A percentile compares a stretch with the other conserved stretches of the same genome.
These are phyloP conservation scores for Coemansia pectinata DNA, from an alignment of 192 early-diverging fungal species.

Conservation along the genomic window DNA sequence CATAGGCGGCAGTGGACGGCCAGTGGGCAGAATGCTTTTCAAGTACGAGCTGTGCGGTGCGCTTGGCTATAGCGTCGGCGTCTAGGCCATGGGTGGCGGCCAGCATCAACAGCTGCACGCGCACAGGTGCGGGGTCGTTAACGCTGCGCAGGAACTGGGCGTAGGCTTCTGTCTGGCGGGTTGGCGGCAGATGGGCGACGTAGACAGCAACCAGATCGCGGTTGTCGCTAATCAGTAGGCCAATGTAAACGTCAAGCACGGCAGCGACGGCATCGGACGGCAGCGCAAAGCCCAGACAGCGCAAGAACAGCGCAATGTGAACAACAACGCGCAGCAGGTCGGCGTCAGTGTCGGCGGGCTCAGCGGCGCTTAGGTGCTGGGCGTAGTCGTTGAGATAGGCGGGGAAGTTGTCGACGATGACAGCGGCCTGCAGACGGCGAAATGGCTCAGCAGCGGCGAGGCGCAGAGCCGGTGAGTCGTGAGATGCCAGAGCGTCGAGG, in stretches of 20 bases:
- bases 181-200: constrained; percentile 49
- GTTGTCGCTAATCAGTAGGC: constrained; percentile 28
- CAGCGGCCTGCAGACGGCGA: constrained; percentile 31
- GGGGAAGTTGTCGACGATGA: constrained; percentile 21
- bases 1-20: not conserved
- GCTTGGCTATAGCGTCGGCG: constrained; percentile 33
- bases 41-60: constrained; percentile 42
- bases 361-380: not conserved
- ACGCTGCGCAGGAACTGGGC: constrained; percentile 56
- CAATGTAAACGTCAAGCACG: constrained; percentile 60
- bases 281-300: constrained; percentile 53
- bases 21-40: not conserved
- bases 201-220: constrained; percentile 59
- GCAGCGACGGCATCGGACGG: constrained; percentile 51
- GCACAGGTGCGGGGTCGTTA: constrained; percentile 21
- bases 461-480: constrained; percentile 27
- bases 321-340: constrained; percentile 69
- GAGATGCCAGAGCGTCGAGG: constrained; percentile 17
- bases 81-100: constrained; percentile 54
- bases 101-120: constrained; percentile 48
- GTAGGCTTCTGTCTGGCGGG: constrained; percentile 53
- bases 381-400: constrained; percentile 28
- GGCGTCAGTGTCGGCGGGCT: constrained; percentile 7
- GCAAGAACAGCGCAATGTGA: constrained; percentile 68
- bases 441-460: constrained; percentile 29